phyloP scores from a whole-genome alignment of 2,329 filamentous ascomycete species.

The Aspergillus amoenus region DNA sequence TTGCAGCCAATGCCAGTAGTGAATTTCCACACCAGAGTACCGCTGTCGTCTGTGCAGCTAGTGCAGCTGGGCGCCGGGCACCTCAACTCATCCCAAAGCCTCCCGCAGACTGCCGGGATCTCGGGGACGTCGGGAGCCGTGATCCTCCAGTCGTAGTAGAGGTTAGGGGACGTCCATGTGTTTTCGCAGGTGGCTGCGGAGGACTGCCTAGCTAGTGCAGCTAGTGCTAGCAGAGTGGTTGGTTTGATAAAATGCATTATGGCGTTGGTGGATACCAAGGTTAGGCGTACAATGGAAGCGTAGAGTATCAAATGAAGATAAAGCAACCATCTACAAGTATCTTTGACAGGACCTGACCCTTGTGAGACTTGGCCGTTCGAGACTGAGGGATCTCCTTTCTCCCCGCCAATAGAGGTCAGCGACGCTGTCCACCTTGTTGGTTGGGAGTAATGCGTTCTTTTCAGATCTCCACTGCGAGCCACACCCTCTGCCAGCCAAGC shows the following conservation, averaged over 20 bases:
- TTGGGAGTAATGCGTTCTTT: no score
- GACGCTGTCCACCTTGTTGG: no score
- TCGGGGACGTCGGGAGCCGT: not conserved
- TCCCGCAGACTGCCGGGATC: not conserved
- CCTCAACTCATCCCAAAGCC: not conserved
- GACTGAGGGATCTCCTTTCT: no score
- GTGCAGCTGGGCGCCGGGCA: not conserved
- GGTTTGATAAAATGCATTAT: not conserved
- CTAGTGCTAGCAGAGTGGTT: not conserved
- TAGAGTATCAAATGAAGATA: not conserved
- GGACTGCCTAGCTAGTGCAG: not conserved
- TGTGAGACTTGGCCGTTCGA: no score
- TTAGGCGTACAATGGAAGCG: not conserved
- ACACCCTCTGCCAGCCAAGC: no score
- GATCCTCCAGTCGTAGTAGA: not conserved
- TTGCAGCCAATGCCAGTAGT: not conserved
- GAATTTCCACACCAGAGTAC: not conserved
- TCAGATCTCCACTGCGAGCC: no score
- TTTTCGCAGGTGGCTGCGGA: not conserved
- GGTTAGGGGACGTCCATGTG: not conserved
- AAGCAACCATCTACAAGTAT: not conserved
- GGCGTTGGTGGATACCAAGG: not conserved
- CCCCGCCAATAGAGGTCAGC: no score
- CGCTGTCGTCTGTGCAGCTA: not conserved
- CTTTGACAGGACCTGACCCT: not conserved